Evolutionary conservation across 2,329 filamentous ascomycete species (phyloP).

Genomic region (Zasmidium angulare): DNA sequence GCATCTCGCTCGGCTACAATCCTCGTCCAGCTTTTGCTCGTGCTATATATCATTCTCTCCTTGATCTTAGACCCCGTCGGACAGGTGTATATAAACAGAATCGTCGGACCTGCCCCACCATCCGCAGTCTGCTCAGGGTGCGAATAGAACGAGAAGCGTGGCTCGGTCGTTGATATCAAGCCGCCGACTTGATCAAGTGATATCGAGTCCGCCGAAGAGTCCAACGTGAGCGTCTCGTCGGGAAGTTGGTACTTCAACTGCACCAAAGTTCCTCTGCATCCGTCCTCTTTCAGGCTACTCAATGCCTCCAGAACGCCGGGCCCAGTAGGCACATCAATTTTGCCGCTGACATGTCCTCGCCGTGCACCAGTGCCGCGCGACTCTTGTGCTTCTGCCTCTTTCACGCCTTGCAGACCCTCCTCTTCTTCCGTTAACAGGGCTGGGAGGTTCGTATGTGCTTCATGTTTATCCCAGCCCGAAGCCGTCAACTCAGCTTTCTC

Average conservation of each 20-base stretch:
- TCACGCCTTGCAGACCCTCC: constrained; percentile 67
- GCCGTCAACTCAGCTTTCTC: constrained; percentile 66
- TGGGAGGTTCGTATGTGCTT: constrained; percentile 60
- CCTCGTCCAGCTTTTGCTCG: constrained; percentile 50
- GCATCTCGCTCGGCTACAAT: constrained; percentile 68
- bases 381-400: constrained; percentile 72
- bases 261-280: constrained; percentile 24
- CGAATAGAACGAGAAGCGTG: constrained; percentile 76
- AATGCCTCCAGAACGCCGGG: constrained; percentile 66
- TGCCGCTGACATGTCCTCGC: constrained; percentile 50
- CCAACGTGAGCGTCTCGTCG: constrained; percentile 68
- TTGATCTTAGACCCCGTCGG: constrained; percentile 72
- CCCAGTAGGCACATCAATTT: constrained; percentile 55
- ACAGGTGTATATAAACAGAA: constrained; percentile 83
- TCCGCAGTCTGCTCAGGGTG: constrained; percentile 56
- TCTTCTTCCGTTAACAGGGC: constrained; percentile 81
- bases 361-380: constrained; percentile 65
- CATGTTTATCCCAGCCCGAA: constrained; percentile 70
- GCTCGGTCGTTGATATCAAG: constrained; percentile 66
- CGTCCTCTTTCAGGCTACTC: constrained; percentile 55
- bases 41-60: constrained; percentile 81
- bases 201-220: constrained; percentile 52
- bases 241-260: constrained; percentile 49
- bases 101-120: constrained; percentile 44
- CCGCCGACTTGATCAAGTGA: constrained; percentile 59